A percentile compares a stretch with the other conserved stretches of the same genome.
These are phyloP conservation scores for Diplodia seriata DNA, from an alignment of 2,329 filamentous ascomycete genomes.

Conservation along the genomic window DNA sequence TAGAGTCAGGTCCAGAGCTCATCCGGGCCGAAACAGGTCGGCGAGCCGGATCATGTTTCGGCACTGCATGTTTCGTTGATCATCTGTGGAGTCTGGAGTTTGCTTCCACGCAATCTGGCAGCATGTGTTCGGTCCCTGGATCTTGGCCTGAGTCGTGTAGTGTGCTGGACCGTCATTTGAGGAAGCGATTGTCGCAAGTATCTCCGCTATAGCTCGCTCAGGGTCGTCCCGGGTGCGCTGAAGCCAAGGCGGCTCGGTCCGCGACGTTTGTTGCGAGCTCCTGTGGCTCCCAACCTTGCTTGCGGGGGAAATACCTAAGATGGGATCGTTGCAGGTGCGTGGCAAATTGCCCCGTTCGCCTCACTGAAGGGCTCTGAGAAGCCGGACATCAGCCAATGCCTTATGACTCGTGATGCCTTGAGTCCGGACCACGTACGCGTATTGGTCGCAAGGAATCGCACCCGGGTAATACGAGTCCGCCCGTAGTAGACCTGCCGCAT, in stretches of 20 bases:
- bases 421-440: too few relatives aligned
- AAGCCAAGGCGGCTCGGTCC: conserved; percentile 27
- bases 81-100: neutral
- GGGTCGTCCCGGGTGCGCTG: conserved; percentile 9
- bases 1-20: too few relatives aligned
- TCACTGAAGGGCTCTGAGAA: neutral
- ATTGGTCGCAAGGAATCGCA: too few relatives aligned
- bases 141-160: conserved; percentile 21
- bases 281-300: neutral
- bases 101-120: neutral
- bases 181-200: conserved; percentile 26
- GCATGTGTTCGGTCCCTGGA: conserved; percentile 3
- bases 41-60: too few relatives aligned
- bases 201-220: conserved; percentile 4
- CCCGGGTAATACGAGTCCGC: too few relatives aligned
- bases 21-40: too few relatives aligned
- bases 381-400: too few relatives aligned
- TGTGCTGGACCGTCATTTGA: conserved; percentile 14
- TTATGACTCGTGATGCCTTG: neutral
- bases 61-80: too few relatives aligned
- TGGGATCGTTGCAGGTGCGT: conserved; percentile 8
- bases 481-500: too few relatives aligned
- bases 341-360: conserved; percentile 14
- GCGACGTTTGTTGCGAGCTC: conserved; percentile 17
- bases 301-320: conserved; percentile 7